Conservation (phyloP, 2,329 filamentous ascomycete species). For the Sclerotiophoma versabilis region DNA sequence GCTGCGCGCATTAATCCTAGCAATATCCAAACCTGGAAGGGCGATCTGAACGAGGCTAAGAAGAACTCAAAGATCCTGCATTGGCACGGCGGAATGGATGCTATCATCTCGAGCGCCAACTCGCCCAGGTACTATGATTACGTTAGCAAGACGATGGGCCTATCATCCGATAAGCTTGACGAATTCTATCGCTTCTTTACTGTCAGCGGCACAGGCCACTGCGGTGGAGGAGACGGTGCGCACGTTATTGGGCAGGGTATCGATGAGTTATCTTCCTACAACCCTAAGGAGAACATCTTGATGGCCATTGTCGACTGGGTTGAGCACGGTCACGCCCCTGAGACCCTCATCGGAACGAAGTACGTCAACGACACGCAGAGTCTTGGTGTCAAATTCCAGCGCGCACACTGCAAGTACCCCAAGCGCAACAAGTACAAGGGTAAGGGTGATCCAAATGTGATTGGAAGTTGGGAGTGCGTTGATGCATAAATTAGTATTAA, state of each 20-base stretch:
- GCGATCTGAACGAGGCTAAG: slow-evolving; percentile 48
- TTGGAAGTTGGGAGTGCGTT: slow-evolving; percentile 46
- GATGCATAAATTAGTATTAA: slow-evolving; percentile 2
- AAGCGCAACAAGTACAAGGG: slow-evolving; percentile 45
- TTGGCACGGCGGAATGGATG: slow-evolving; percentile 56
- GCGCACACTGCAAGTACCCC: slow-evolving; percentile 49
- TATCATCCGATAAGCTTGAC: slow-evolving; percentile 46
- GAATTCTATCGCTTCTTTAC: slow-evolving; percentile 60
- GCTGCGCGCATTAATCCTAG: slow-evolving; percentile 47
- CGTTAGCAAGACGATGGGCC: slow-evolving; percentile 54
- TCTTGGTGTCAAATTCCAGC: slow-evolving; percentile 41
- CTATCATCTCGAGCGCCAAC: slow-evolving; percentile 55
- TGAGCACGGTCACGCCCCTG: slow-evolving; percentile 52
- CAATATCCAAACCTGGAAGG: slow-evolving; percentile 52
- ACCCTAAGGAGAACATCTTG: slow-evolving; percentile 55
- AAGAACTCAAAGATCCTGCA: slow-evolving; percentile 56
- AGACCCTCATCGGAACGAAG: slow-evolving; percentile 44
- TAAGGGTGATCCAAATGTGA: slow-evolving; percentile 35
- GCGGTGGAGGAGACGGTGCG: slow-evolving; percentile 58
- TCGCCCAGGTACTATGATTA: slow-evolving; percentile 59
- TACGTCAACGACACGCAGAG: slow-evolving; percentile 39
- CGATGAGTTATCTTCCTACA: slow-evolving; percentile 30
- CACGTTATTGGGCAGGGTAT: slow-evolving; percentile 41
- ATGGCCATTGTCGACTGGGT: slow-evolving; percentile 59
- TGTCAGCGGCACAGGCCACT: slow-evolving; percentile 62